These are phyloP conservation scores for Fusarium nodosum DNA, from an alignment of 2,329 filamentous ascomycete genomes.

Conservation along the genomic window DNA sequence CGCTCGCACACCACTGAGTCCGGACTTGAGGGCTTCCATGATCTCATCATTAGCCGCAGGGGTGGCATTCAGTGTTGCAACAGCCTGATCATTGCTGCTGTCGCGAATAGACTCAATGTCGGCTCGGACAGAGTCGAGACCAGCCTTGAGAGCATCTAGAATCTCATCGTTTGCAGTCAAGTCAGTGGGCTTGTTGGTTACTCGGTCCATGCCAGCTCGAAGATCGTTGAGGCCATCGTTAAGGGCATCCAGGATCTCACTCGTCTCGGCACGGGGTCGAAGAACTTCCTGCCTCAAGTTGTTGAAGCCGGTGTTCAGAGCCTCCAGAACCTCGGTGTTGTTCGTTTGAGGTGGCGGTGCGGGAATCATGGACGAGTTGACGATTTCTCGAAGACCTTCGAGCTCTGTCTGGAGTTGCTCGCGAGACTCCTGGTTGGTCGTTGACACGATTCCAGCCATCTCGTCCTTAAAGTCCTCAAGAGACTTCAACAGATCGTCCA, in stretches of 20 bases:
- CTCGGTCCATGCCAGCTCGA: conserved; percentile 80
- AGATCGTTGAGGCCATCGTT: conserved; percentile 88
- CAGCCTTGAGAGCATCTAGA: conserved; percentile 86
- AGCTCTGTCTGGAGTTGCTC: conserved; percentile 86
- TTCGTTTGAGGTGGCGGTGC: conserved; percentile 59
- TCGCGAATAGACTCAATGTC: conserved; percentile 86
- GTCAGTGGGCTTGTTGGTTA: conserved; percentile 83
- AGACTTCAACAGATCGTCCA: conserved; percentile 74
- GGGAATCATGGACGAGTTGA: conserved; percentile 77
- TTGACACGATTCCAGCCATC: conserved; percentile 71
- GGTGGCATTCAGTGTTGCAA: conserved; percentile 55
- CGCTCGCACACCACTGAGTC: conserved; percentile 78
- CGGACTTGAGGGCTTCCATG: conserved; percentile 86
- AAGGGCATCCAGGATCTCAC: conserved; percentile 89
- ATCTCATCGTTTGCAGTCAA: conserved; percentile 91
- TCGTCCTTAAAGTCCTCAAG: conserved; percentile 77
- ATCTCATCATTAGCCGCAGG: conserved; percentile 85
- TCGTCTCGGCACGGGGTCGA: conserved; percentile 76
- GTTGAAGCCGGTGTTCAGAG: conserved; percentile 79
- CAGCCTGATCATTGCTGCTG: conserved; percentile 62
- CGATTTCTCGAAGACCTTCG: conserved; percentile 81
- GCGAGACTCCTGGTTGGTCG: conserved; percentile 60
- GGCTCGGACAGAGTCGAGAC: conserved; percentile 78
- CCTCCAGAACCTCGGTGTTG: conserved; percentile 77
- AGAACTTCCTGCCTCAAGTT: conserved; percentile 82